Evolutionary conservation across 768 basidiomycete genomes (phyloP).

Genomic region (Auriscalpium orientale): DNA sequence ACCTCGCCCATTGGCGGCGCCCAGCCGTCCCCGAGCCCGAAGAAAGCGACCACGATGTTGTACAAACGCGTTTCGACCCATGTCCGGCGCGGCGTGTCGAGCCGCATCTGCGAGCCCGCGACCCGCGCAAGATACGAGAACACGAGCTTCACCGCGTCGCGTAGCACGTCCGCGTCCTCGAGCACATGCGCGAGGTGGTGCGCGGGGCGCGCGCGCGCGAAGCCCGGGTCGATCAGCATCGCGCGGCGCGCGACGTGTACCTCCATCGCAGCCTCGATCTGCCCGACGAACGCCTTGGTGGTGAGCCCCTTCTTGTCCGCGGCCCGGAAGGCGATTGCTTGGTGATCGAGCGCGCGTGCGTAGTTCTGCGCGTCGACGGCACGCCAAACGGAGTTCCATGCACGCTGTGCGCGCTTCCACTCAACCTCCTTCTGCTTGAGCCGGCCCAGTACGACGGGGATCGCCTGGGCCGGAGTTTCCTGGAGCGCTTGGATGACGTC

Average conservation of each 20-base stretch:
- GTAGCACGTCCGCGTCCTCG: slow-evolving; percentile 68
- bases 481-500: slow-evolving; percentile 86
- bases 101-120: slow-evolving; percentile 77
- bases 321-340: slow-evolving; percentile 84
- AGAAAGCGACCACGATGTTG: slow-evolving; percentile 67
- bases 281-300: slow-evolving; percentile 67
- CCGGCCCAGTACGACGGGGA: slow-evolving; percentile 83
- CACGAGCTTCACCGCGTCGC: slow-evolving; percentile 83
- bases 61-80: slow-evolving; percentile 80
- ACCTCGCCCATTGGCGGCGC: background rate
- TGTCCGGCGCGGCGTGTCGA: slow-evolving; percentile 63
- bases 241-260: slow-evolving; percentile 75
- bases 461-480: slow-evolving; percentile 80
- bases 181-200: slow-evolving; percentile 79
- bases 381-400: slow-evolving; percentile 99
- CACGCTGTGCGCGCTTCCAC: slow-evolving; percentile 94
- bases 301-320: slow-evolving; percentile 82
- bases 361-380: slow-evolving; percentile 95
- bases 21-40: slow-evolving; percentile 24
- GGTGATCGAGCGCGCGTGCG: slow-evolving; percentile 88
- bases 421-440: slow-evolving; percentile 97
- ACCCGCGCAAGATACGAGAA: slow-evolving; percentile 90
- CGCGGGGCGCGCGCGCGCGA: slow-evolving; percentile 53
- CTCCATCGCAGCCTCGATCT: slow-evolving; percentile 79
- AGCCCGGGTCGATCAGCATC: slow-evolving; percentile 42